A percentile compares a stretch with the other conserved stretches of the same genome.
Conservation (phyloP, 108 stramenopile genomes). For the Cyclotella kingstonii region DNA sequence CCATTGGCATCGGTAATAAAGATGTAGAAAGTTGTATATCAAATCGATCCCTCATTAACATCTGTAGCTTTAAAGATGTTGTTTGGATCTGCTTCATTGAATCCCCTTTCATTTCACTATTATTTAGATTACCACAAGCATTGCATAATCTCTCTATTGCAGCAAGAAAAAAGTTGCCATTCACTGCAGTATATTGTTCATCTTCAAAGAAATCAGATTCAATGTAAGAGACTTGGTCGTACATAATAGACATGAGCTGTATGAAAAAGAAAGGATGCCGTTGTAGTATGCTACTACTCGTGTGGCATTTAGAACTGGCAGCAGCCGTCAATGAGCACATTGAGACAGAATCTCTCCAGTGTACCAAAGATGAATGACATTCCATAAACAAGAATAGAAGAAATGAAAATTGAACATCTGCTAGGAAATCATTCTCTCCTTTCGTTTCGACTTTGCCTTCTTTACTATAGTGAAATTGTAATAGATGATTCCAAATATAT, state of each 20-base stretch:
- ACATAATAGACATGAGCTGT: slow-evolving; percentile 43
- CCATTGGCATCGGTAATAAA: neutral
- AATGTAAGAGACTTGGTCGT: slow-evolving; percentile 57
- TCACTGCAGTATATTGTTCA: slow-evolving; percentile 57
- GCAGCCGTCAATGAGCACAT: slow-evolving; percentile 37
- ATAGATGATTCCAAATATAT: slow-evolving; percentile 41
- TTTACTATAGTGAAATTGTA: slow-evolving; percentile 46
- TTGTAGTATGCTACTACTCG: neutral
- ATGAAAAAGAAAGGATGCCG: slow-evolving; percentile 36
- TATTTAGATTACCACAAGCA: slow-evolving; percentile 12
- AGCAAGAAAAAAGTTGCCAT: slow-evolving; percentile 64
- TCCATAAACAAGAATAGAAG: slow-evolving; percentile 66
- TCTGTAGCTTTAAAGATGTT: slow-evolving; percentile 4
- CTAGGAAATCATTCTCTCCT: slow-evolving; percentile 49
- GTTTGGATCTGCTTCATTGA: slow-evolving; percentile 7
- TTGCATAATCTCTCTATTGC: slow-evolving; percentile 42
- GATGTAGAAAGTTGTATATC: slow-evolving; percentile 11
- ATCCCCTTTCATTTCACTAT: slow-evolving; percentile 4
- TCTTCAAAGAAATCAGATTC: slow-evolving; percentile 78
- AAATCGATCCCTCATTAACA: slow-evolving; percentile 22
- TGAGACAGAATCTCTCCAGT: slow-evolving; percentile 69
- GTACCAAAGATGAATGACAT: slow-evolving; percentile 75
- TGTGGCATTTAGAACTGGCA: neutral
- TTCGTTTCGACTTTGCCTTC: slow-evolving; percentile 4
- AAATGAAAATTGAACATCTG: slow-evolving; percentile 78